Evolutionary conservation across 495 filamentous ascomycete genomes (phyloP), one percentile per base, ranked within the genome.

Genomic region (Mycothermus thermophilus): DNA sequence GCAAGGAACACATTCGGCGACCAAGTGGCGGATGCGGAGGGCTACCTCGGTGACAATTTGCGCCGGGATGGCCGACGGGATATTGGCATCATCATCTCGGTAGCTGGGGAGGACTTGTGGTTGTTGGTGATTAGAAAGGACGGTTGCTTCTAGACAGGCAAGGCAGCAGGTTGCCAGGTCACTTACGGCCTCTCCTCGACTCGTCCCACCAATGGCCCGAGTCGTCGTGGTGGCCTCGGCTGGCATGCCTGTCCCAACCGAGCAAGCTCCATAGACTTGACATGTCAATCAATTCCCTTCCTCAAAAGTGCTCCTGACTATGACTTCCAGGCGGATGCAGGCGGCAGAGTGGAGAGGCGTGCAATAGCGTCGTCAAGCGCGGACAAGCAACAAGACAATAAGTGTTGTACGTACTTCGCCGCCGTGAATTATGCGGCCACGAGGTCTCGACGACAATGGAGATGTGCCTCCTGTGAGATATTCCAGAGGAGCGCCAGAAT

Each of bases 1-100:
- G 60, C 80, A 93, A 1, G 85, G 78, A 8, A 97, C 72, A 22
- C 83, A 75, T 45, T 82, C 70, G 55, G 94, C 86, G 48, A 97
- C 77, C 46, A 94, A 80, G 52, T 92, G 83, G 44, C 87, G 88
- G 41, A 97, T 62, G 28, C 83, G 79, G 14, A 96, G 71, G 0
- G 86, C 86, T 32, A 93, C 66, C 48, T 83, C 84, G 28, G 88
- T 90, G 37, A 95, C 86, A 46, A 80, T 72, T 27, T 66, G 60
- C 11, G 77, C 53, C 8, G 76, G 66, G 30, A 83, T 75, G 37
- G 79, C 71, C 11, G 77, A 77, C 27, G 69, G 55, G 32, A 74
- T 44, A 7, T n/a, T n/a, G n/a, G n/a, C n/a, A n/a, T n/a, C n/a
- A n/a, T n/a, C 63, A 24, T 71, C 60, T 30, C 60, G 60, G 41